phyloP scores from a whole-genome alignment of 2,329 filamentous ascomycete species.

The Chaetomiaceae sp. region DNA sequence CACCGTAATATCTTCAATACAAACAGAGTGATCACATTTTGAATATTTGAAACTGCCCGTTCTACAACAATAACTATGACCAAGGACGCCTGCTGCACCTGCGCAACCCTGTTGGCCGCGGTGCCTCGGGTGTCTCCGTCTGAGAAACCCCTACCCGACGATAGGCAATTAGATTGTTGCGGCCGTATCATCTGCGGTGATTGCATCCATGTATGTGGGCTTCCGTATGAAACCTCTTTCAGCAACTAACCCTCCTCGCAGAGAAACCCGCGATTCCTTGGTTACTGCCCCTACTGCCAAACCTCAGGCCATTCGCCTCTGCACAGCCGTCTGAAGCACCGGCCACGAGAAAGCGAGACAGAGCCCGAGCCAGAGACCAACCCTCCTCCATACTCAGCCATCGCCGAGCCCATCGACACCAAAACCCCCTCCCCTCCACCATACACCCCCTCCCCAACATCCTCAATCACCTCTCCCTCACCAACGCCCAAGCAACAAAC shows the following conservation, averaged over 20 bases:
- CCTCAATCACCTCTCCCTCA: slow-evolving; percentile 33
- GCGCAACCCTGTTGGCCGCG: slow-evolving; percentile 56
- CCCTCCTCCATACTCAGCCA: background rate
- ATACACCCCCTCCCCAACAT: slow-evolving; percentile 47
- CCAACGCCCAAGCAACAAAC: slow-evolving; percentile 14
- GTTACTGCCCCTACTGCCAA: slow-evolving; percentile 72
- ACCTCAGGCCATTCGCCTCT: slow-evolving; percentile 38
- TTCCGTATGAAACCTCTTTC: background rate
- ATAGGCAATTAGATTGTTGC: slow-evolving; percentile 65
- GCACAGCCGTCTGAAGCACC: background rate
- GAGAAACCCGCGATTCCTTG: slow-evolving; percentile 63
- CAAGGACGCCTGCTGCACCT: slow-evolving; percentile 62
- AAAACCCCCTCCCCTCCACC: slow-evolving; percentile 28
- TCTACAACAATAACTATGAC: slow-evolving; percentile 3
- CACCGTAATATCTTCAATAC: background rate
- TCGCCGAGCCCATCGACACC: slow-evolving; percentile 31
- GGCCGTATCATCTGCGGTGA: slow-evolving; percentile 64
- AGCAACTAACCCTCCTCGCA: slow-evolving; percentile 25
- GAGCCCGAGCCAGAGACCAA: background rate
- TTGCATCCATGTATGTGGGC: slow-evolving; percentile 62
- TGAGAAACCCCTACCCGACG: slow-evolving; percentile 57
- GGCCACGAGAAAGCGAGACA: background rate
- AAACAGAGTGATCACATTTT: no score
- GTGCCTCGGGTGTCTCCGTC: slow-evolving; percentile 46
- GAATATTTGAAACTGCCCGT: no score